phyloP scores from a whole-genome alignment of 495 filamentous ascomycete genomes.

The Podospora tetraspora region DNA sequence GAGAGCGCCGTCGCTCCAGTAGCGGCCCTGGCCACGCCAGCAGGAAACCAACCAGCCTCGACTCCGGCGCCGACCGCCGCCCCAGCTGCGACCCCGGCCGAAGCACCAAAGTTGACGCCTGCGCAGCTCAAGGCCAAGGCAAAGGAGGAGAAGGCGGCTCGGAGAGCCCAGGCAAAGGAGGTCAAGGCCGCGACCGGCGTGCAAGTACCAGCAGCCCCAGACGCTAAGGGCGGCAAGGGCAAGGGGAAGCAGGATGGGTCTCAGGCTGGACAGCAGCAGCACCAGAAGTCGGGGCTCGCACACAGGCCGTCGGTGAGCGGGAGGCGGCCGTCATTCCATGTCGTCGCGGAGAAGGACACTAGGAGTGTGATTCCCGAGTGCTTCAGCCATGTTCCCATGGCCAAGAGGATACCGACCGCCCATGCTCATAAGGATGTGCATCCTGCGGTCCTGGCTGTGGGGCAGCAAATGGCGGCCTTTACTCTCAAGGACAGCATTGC shows the following conservation, averaged over 20 bases:
- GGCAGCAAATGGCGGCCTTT: conserved; percentile 86
- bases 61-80: conserved; percentile 4
- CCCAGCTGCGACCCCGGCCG: conserved; percentile 6
- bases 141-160: conserved; percentile 73
- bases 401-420: conserved; percentile 64
- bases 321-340: conserved; percentile 40
- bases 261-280: conserved; percentile 17
- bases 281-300: conserved; percentile 29
- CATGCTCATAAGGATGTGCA: conserved; percentile 86
- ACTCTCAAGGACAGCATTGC: conserved; percentile 85
- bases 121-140: conserved; percentile 71
- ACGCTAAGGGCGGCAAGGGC: conserved; percentile 37
- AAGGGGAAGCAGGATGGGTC: conserved; percentile 48
- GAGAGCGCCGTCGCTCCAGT: conserved; percentile 20
- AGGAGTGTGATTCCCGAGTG: conserved; percentile 56
- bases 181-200: conserved; percentile 31
- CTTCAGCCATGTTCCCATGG: conserved; percentile 80
- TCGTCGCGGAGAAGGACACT: conserved; percentile 37
- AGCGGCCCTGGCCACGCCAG: conserved; percentile 8
- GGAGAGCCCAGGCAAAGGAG: conserved; percentile 59
- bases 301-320: conserved; percentile 33
- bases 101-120: conserved; percentile 46
- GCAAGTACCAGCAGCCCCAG: conserved; percentile 15
- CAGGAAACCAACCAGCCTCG: neutral
- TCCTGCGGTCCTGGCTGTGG: conserved; percentile 76